Evolutionary conservation across 1,139 yeast genomes (phyloP).

Genomic region (Saccharomycopsis hybrid): DNA sequence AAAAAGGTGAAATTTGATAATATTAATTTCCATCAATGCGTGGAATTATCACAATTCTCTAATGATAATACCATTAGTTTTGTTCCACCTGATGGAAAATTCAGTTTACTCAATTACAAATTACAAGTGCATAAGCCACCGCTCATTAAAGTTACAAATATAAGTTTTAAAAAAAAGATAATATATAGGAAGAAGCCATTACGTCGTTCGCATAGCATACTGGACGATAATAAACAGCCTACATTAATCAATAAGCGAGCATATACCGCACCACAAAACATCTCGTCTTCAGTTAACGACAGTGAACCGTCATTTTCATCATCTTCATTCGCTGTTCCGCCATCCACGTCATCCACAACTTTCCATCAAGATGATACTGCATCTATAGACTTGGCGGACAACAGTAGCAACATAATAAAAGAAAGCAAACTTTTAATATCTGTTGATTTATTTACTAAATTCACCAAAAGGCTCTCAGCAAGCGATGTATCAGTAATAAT

Average conservation of each 20-base stretch:
- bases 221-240: too few species aligned
- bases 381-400: neutral
- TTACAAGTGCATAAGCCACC: conserved; percentile 36
- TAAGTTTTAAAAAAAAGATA: conserved; percentile 26
- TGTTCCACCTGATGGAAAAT: conserved; percentile 77
- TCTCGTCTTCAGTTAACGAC: neutral
- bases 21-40: conserved; percentile 74
- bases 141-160: conserved; percentile 26
- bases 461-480: conserved; percentile 58
- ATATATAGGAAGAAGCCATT: conserved; percentile 23
- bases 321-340: neutral
- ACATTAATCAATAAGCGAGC: too few species aligned
- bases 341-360: neutral
- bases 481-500: conserved; percentile 50
- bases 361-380: neutral
- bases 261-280: conserved; percentile 11
- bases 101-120: conserved; percentile 48
- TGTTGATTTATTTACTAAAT: conserved; percentile 48
- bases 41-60: conserved; percentile 51
- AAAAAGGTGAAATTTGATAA: conserved; percentile 50
- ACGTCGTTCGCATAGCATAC: too few species aligned
- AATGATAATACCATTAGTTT: conserved; percentile 54
- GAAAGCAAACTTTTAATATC: conserved; percentile 38
- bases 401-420: conserved; percentile 21
- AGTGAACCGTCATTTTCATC: too few species aligned